Evolutionary conservation across 1,139 yeast genomes (phyloP).

Genomic region (Schwanniomyces etchellsii): DNA sequence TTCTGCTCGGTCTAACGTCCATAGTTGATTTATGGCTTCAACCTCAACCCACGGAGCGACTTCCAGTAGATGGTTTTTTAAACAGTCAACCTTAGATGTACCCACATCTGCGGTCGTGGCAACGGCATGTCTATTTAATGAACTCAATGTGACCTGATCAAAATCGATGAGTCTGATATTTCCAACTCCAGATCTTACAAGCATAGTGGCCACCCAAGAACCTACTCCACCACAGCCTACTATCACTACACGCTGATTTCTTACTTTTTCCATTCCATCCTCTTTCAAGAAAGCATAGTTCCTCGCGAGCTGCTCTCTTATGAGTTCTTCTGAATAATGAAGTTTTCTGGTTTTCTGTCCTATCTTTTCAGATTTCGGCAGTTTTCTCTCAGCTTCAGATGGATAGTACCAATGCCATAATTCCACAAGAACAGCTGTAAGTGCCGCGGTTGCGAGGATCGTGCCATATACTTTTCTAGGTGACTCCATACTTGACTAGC

Average conservation of each 20-base stretch:
- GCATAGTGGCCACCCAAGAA: slow-evolving; percentile 92
- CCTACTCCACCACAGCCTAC: slow-evolving; percentile 99
- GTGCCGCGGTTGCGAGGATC: slow-evolving; percentile 35
- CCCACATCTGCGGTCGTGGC: slow-evolving; percentile 90
- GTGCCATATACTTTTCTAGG: slow-evolving; percentile 21
- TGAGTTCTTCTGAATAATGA: slow-evolving; percentile 63
- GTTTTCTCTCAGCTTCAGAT: slow-evolving; percentile 1
- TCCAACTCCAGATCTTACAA: slow-evolving; percentile 85
- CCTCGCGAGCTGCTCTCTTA: slow-evolving; percentile 86
- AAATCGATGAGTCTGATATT: slow-evolving; percentile 79
- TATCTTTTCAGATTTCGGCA: not conserved
- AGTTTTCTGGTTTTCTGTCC: slow-evolving; percentile 7
- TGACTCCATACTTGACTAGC: slow-evolving; percentile 2
- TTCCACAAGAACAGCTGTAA: slow-evolving; percentile 35
- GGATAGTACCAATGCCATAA: slow-evolving; percentile 25
- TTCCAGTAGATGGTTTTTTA: slow-evolving; percentile 54
- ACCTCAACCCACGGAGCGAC: slow-evolving; percentile 91
- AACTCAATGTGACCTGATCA: slow-evolving; percentile 90
- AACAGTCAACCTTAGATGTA: slow-evolving; percentile 75
- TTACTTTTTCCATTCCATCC: slow-evolving; percentile 72
- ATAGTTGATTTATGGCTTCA: slow-evolving; percentile 71
- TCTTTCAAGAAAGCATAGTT: slow-evolving; percentile 88
- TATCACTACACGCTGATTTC: slow-evolving; percentile 70
- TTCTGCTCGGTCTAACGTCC: slow-evolving; percentile 64
- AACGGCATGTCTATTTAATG: slow-evolving; percentile 90